Base-by-base conservation (phyloP, 2,329 filamentous ascomycete genomes). In the Colletotrichum salicis region DNA sequence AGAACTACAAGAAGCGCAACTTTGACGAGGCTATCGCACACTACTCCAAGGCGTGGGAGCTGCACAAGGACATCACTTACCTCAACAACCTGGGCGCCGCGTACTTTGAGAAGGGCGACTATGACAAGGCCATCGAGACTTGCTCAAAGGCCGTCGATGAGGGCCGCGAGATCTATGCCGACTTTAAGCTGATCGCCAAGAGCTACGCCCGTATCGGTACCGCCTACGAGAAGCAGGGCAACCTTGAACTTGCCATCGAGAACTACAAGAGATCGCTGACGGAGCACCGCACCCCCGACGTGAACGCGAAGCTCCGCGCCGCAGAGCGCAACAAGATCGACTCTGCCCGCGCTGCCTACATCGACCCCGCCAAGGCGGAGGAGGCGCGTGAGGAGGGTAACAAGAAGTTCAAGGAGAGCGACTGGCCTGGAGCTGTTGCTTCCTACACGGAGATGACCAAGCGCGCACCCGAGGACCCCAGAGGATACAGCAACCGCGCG, bases 131-230 rank as follows among this genome's bases (percentile, higher is more conserved):
- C 76, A 95, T 99, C 75, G 93, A 97, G 77, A 86, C 92, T 19
- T 99, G 96, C 85, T 91, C 93, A 77, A 91, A 94, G 84, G 96
- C 97, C 12, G 89, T 97, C 65, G 93, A 97, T 76, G 93, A 98
- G 82, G 96, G 96, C 67, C 94, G 96, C 71, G 89, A 93, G 77
- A 91, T 97, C 76, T 93, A 95, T 68, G 95, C 96, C 74, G 96
- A 99, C 85, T 99, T 98, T 88, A 99, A 99, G 90, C 89, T 95
- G 79, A 96, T 99, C 76, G 95, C 97, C 80, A 98, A 98, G 91
- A 94, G 96, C n/a, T 98, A 96, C 78, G 95, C 95, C 51, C 94
- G 96, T 77, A 97, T 99, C 76, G 96, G 96, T 75, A 90, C 91
- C n/a, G 91, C 96, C 0, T 95, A 98, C 81, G 96, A 99, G 87